Evolutionary conservation across 2,329 filamentous ascomycete species (phyloP).

Genomic region (Bipolaris victoriae): DNA sequence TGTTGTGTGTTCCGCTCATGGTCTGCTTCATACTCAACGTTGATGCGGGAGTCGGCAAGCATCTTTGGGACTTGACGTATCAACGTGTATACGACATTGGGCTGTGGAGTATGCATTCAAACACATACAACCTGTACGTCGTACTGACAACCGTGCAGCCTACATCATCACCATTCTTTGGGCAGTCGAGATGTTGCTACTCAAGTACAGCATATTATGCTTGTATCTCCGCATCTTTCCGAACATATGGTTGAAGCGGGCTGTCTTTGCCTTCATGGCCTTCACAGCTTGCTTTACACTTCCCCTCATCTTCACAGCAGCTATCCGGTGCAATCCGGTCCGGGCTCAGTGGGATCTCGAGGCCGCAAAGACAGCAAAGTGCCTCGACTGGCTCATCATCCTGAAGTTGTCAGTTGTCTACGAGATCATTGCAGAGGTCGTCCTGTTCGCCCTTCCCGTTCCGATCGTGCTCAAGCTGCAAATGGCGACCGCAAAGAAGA

Average conservation of each 20-base stretch:
- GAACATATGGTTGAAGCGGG: slow-evolving; percentile 10
- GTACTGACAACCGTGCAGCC: slow-evolving; percentile 1
- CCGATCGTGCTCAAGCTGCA: slow-evolving; percentile 8
- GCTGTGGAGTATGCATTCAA: slow-evolving; percentile 3
- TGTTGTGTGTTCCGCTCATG: slow-evolving; percentile 6
- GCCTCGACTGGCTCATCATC: slow-evolving; percentile 6
- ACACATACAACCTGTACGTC: not conserved
- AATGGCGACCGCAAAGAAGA: slow-evolving; percentile 8
- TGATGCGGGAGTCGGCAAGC: slow-evolving; percentile 2
- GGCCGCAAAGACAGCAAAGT: slow-evolving; percentile 5
- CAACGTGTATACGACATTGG: slow-evolving; percentile 4
- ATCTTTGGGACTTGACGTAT: slow-evolving; percentile 12
- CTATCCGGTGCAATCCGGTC: slow-evolving; percentile 7
- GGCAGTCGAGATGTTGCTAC: slow-evolving; percentile 3
- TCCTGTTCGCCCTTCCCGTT: slow-evolving; percentile 9
- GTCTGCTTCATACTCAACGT: not conserved
- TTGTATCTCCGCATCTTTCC: slow-evolving; percentile 11
- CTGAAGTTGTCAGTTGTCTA: slow-evolving; percentile 5
- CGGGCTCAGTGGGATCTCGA: slow-evolving; percentile 4
- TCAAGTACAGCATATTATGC: slow-evolving; percentile 11
- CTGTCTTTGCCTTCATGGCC: slow-evolving; percentile 5
- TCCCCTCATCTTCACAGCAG: slow-evolving; percentile 2
- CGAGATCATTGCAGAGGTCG: slow-evolving; percentile 5
- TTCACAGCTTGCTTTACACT: slow-evolving; percentile 9
- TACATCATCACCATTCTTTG: slow-evolving; percentile 6